Evolutionary conservation across 306 rosid genomes (phyloP), one percentile per base, ranked within the genome.

Genomic region (Vicia faba): DNA sequence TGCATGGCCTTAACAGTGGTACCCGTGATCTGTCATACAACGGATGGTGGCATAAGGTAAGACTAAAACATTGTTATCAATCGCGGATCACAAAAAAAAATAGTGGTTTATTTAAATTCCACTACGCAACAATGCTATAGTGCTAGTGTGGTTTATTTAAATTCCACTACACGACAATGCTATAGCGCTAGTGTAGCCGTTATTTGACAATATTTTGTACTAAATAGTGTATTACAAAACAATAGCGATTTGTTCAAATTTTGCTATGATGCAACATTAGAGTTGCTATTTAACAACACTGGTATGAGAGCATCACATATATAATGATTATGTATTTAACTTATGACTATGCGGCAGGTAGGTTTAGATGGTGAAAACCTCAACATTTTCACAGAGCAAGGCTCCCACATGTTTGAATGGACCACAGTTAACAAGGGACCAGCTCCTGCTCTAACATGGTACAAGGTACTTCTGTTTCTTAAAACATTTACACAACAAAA

Each of bases 21-120:
- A 1, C 46, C n/a, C 61, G 18, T 49, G 61, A 50, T 6, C 71
- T 66, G 20, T 5, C 60, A 35, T 5, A 35, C 13, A 16, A 7
- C 11, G 71, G 60, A 50, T 66, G 71, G 71, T 66, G 20, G 13
- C 71, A 66, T 66, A 66, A 66, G 71, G 71, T 66, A 31, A 50
- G 49, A 66, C 71, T 33, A 11, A 10, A 11, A 40, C 45, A 40
- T 40, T 40, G 45, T 40, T 40, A 40, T 3, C 45, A 40, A 40
- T 11, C 44, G 12, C 3, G 12, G 13, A 39, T 39, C 4, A 3
- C 44, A 39, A 39, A 39, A 39, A 39, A 40, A 40, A 11, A 40
- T 3, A 11, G 45, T 1, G 0, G 45, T 9, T 40, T 40, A 12
- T 40, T 40, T 40, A 40, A 40, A 40, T 40, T 40, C n/a, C 45